Base-by-base conservation (phyloP, 805 yeast genomes). In the Teunomyces barrocoloradensis region DNA sequence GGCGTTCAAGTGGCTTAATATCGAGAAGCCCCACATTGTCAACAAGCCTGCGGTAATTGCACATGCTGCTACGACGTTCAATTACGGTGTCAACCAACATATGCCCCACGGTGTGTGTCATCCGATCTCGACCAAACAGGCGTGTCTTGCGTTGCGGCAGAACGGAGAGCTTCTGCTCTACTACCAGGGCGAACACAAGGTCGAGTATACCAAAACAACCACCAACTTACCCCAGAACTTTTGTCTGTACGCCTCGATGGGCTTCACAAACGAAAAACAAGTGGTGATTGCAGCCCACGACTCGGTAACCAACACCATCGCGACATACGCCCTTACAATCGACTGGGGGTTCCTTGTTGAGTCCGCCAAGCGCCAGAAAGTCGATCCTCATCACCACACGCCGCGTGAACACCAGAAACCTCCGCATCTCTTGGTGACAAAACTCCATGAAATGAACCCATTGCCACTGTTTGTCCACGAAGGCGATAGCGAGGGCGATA, bases 1-100 rank as follows among this genome's bases (percentile, higher is more conserved):
- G 11, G 80, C 84, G 0, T 77, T 85, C 61, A 78, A 79, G 54
- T 89, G 96, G 96, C 73, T 89, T 23, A 81, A 80, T 38, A 68
- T 79, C n/a, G 89, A 86, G 43, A 88, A 89, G 53, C 80, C 84
- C 1, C 78, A 81, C 38, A 73, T 83, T 13, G 67, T 79, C 12
- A 80, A 77, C 48, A 71, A 77, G n/a, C 87, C 87, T 0, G 88
- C 89, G 0, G 61, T 69, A 2, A 63, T 71, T 49, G 62, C 41
- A 46, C 10, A 42, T 21, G 25, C 44, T 17, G 45, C 39, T 18
- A 18, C 20, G 20, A 30, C 64, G 61, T 6, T 46, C 60, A 49
- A 63, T 6, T 89, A 86, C 60, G 77, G 78, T 2, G 82, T 84
- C 0, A 75, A 73, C 42, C 89, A 82, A 58, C 77, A 77, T 50